phyloP scores from a whole-genome alignment of 345 rosid species.

The Anacardium occidentale region DNA sequence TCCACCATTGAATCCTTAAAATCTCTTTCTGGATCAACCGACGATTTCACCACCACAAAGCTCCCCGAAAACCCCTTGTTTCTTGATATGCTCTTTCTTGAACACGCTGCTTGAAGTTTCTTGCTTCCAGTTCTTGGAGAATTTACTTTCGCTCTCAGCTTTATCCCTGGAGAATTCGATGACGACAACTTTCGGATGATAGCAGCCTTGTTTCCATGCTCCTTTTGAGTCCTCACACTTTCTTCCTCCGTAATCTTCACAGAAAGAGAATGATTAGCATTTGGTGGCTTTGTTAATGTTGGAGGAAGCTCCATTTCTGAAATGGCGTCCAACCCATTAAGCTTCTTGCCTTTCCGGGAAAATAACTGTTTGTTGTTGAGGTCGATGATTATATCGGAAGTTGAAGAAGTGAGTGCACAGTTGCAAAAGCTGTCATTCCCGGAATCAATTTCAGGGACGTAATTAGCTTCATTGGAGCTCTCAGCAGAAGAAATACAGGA shows the following conservation, averaged over 20 bases:
- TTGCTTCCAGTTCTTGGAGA: slow-evolving; percentile 54
- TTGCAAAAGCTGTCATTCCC: slow-evolving; percentile 30
- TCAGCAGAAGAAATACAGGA: slow-evolving; percentile 29
- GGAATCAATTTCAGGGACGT: slow-evolving; percentile 27
- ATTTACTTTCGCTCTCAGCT: slow-evolving; percentile 48
- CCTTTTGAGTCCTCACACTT: slow-evolving; percentile 21
- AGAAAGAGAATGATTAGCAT: slow-evolving; percentile 16
- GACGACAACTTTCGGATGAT: slow-evolving; percentile 26
- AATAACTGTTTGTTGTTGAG: slow-evolving; percentile 25
- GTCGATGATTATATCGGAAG: slow-evolving; percentile 45
- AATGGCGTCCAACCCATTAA: slow-evolving; percentile 21
- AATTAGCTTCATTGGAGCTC: slow-evolving; percentile 28
- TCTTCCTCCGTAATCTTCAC: slow-evolving; percentile 32
- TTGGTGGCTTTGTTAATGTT: slow-evolving; percentile 34
- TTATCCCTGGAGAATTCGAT: slow-evolving; percentile 34
- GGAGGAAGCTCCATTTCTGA: slow-evolving; percentile 41
- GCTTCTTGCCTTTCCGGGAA: slow-evolving; percentile 15
- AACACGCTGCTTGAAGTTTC: slow-evolving; percentile 30
- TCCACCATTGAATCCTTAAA: slow-evolving; percentile 89
- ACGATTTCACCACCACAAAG: slow-evolving; percentile 59
- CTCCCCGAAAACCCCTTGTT: slow-evolving; percentile 36
- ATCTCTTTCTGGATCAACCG: slow-evolving; percentile 72
- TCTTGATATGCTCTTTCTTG: slow-evolving; percentile 38
- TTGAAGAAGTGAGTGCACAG: slow-evolving; percentile 33
- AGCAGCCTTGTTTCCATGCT: slow-evolving; percentile 19